Evolutionary conservation across 805 yeast species (phyloP).

Genomic region (Candida hungchunana): DNA sequence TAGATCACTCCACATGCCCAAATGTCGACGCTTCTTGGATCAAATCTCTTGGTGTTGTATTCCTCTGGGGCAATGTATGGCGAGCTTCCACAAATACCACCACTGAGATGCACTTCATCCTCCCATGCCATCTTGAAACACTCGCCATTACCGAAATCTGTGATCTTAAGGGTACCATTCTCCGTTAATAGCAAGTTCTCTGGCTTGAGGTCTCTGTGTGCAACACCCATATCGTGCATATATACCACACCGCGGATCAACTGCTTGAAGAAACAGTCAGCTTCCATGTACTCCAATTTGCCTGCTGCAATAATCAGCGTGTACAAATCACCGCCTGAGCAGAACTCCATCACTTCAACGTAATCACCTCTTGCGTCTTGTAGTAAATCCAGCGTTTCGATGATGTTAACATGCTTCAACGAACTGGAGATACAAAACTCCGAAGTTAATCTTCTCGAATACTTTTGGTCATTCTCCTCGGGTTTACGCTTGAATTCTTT

Average conservation of each 20-base stretch:
- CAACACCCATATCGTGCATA: conserved; percentile 88
- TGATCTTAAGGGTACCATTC: conserved; percentile 69
- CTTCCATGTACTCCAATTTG: conserved; percentile 76
- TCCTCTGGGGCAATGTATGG: conserved; percentile 94
- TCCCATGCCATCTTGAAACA: conserved; percentile 88
- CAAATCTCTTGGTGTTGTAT: conserved; percentile 59
- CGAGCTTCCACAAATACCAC: conserved; percentile 79
- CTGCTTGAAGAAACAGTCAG: conserved; percentile 89
- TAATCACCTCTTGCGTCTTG: conserved; percentile 81
- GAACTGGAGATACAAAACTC: conserved; percentile 83
- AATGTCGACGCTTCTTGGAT: conserved; percentile 77
- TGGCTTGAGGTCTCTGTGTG: conserved; percentile 87
- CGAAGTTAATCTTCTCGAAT: conserved; percentile 67
- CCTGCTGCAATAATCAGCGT: conserved; percentile 71
- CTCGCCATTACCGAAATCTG: conserved; percentile 86
- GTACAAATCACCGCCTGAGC: conserved; percentile 78
- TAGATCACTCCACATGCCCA: conserved; percentile 94
- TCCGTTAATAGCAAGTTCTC: conserved; percentile 76
- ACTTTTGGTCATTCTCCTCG: conserved; percentile 59
- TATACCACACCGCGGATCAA: conserved; percentile 76
- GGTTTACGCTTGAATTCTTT: conserved; percentile 71
- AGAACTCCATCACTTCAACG: conserved; percentile 82
- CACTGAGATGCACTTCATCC: conserved; percentile 58
- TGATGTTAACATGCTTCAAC: conserved; percentile 72
- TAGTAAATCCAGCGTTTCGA: conserved; percentile 68